Evolutionary conservation across 257 asterid species (phyloP).

Genomic region (Gentiana dahurica): DNA sequence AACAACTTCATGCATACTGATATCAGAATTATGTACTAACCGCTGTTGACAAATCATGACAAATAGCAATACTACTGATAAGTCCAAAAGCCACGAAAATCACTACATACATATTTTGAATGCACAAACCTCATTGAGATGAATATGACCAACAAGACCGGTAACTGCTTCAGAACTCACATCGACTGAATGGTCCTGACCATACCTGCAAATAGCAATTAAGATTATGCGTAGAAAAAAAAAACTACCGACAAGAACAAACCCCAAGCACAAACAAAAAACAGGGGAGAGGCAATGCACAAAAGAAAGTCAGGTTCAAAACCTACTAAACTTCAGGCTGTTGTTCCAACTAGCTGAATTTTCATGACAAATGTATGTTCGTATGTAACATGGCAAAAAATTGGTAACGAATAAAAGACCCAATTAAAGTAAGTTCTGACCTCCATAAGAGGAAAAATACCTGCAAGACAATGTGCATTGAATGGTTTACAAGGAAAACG

Average conservation of each 20-base stretch:
- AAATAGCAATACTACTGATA: constrained; percentile 13
- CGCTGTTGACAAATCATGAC: constrained; percentile 32
- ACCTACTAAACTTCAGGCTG: too few species aligned
- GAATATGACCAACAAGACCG: constrained; percentile 87
- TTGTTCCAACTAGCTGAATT: too few species aligned
- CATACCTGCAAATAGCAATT: constrained; percentile 44
- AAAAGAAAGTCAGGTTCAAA: too few species aligned
- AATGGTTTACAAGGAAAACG: too few species aligned
- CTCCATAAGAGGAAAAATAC: too few species aligned
- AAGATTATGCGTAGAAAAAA: background rate
- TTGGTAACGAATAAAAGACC: too few species aligned
- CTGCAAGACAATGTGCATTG: too few species aligned
- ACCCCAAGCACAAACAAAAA: background rate
- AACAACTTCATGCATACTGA: constrained; percentile 42
- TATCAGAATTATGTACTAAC: constrained; percentile 35
- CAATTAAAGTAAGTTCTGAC: too few species aligned
- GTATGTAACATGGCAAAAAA: too few species aligned
- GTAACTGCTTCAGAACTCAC: constrained; percentile 34
- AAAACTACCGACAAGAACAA: background rate
- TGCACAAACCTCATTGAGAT: constrained; percentile 61
- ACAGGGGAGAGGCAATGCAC: background rate
- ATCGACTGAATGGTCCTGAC: constrained; percentile 22
- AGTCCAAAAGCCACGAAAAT: constrained; percentile 9
- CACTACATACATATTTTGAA: constrained; percentile 8
- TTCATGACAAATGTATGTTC: too few species aligned